These are phyloP conservation scores for Cryptosporidium viatorum DNA, from an alignment of 169 alveolate species.

Conservation along the genomic window DNA sequence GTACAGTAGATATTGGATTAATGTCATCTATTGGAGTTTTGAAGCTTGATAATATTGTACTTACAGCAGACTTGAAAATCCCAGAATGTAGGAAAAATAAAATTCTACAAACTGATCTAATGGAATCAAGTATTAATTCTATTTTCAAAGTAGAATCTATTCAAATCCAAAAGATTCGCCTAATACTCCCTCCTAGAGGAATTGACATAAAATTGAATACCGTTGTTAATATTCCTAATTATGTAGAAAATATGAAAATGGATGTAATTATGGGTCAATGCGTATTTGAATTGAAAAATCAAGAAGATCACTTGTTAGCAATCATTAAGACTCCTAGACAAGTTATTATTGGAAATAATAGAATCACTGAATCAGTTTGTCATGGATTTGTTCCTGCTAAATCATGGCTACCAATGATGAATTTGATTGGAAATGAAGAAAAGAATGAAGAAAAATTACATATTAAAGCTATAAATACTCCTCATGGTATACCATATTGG, in stretches of 20 bases:
- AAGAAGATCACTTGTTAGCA: conserved; percentile 48
- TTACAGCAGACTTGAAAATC: background rate
- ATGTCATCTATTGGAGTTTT: conserved; percentile 43
- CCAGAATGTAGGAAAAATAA: conserved; percentile 39
- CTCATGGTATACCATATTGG: conserved; percentile 75
- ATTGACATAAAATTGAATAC: conserved; percentile 53
- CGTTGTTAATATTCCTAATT: conserved; percentile 37
- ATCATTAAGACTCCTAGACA: conserved; percentile 60
- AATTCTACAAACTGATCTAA: background rate
- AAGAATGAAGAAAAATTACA: conserved; percentile 21
- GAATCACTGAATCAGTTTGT: conserved; percentile 58
- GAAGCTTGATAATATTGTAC: background rate
- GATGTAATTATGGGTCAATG: conserved; percentile 70
- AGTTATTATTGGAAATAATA: conserved; percentile 63
- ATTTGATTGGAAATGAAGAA: conserved; percentile 58
- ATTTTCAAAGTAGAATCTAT: conserved; percentile 66
- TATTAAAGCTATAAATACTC: conserved; percentile 61
- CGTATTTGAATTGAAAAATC: conserved; percentile 47
- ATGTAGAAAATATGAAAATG: conserved; percentile 23
- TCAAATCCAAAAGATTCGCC: conserved; percentile 53
- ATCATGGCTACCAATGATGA: conserved; percentile 75
- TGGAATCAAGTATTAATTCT: conserved; percentile 24
- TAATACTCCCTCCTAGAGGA: conserved; percentile 73
- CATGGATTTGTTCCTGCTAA: conserved; percentile 73
- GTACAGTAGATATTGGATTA: conserved; percentile 24